These are phyloP conservation scores for Plasmodium falciparum DNA, from an alignment of 169 alveolate species.

Conservation along the genomic window DNA sequence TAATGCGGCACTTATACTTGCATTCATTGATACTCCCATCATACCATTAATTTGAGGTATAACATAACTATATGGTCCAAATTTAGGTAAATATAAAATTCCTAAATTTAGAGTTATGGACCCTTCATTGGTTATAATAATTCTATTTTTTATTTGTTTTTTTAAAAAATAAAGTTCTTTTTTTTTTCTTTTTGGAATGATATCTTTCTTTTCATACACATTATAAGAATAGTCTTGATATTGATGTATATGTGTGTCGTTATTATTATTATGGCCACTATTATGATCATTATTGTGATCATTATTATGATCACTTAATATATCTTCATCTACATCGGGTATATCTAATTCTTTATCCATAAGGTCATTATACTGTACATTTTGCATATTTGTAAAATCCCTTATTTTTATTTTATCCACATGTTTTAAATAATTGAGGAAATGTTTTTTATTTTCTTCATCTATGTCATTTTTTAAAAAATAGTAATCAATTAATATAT, in stretches of 20 bases:
- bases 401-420: neutral
- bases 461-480: slow-evolving; percentile 26
- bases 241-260: neutral
- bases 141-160: slow-evolving; percentile 30
- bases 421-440: slow-evolving; percentile 24
- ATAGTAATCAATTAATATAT: slow-evolving; percentile 33
- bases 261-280: neutral
- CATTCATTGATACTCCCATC: slow-evolving; percentile 77
- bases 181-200: neutral
- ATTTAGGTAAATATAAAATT: slow-evolving; percentile 57
- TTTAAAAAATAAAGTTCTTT: slow-evolving; percentile 10
- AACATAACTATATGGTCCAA: slow-evolving; percentile 54
- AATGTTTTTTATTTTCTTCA: slow-evolving; percentile 16
- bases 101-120: slow-evolving; percentile 56
- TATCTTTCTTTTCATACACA: neutral
- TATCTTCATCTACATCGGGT: neutral
- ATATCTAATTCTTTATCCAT: neutral
- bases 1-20: slow-evolving; percentile 46
- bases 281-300: slow-evolving; percentile 9
- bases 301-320: slow-evolving; percentile 40
- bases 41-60: slow-evolving; percentile 71
- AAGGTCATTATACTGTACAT: neutral
- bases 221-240: neutral
- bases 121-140: slow-evolving; percentile 62
- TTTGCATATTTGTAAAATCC: neutral